Evolutionary conservation across 176 grass and related monocot genomes (phyloP).

Genomic region (Panicum miliaceum): DNA sequence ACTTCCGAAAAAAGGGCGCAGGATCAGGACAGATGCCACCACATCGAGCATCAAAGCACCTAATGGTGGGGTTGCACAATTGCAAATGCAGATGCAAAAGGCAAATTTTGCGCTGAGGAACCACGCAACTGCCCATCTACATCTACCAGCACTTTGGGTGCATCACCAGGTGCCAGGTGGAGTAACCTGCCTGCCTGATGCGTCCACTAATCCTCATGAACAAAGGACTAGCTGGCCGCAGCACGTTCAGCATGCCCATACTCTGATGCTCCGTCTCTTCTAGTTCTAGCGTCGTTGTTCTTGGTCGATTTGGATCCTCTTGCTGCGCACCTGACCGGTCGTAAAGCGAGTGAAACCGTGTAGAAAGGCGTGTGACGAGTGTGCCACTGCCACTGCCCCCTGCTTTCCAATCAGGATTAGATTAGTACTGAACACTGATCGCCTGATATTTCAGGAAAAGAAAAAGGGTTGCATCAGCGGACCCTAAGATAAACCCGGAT

Average conservation of each 20-base stretch:
- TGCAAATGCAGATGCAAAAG: not conserved
- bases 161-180: not conserved
- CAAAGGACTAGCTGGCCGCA: constrained; percentile 1
- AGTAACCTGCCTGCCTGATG: not conserved
- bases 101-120: constrained; percentile 14
- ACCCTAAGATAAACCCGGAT: constrained; percentile 8
- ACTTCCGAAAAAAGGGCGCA: not conserved
- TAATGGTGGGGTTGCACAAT: not conserved
- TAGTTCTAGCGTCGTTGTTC: not conserved
- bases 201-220: not conserved
- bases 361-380: not conserved
- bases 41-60: constrained; percentile 13
- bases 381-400: constrained; percentile 16
- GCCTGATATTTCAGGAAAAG: not conserved
- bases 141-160: not conserved
- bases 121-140: constrained; percentile 9
- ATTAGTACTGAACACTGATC: not conserved
- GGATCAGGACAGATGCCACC: not conserved
- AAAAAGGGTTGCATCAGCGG: not conserved
- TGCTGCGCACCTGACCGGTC: constrained; percentile 9
- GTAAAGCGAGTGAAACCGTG: constrained; percentile 14
- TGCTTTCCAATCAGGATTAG: not conserved
- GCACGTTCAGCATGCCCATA: constrained; percentile 13
- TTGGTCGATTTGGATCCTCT: not conserved
- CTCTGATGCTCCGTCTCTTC: not conserved